These are phyloP conservation scores for Plenodomus biglobosus DNA, from an alignment of 2,329 filamentous ascomycete genomes.

Conservation along the genomic window DNA sequence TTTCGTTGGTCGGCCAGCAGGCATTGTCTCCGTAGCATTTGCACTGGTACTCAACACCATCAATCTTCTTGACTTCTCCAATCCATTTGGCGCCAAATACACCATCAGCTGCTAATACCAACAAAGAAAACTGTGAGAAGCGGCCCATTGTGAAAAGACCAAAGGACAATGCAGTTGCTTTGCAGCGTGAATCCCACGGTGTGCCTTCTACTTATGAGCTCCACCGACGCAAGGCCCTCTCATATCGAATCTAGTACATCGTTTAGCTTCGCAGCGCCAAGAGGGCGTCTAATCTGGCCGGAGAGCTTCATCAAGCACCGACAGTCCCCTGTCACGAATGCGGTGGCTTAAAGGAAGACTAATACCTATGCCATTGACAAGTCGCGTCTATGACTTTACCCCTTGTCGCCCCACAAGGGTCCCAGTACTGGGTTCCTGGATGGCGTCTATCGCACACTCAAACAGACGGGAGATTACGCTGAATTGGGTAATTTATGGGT, in stretches of 20 bases:
- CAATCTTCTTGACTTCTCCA: conserved; percentile 32
- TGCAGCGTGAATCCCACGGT: not conserved
- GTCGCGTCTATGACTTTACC: not conserved
- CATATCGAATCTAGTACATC: not conserved
- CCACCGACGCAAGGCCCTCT: not conserved
- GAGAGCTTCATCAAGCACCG: not conserved
- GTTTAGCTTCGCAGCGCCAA: not conserved
- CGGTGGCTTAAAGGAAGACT: not conserved
- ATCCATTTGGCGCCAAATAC: conserved; percentile 28
- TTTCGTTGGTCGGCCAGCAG: conserved; percentile 33
- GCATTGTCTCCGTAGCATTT: conserved; percentile 42
- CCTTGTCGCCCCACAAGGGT: not conserved
- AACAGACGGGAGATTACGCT: not conserved
- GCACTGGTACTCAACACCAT: conserved; percentile 32
- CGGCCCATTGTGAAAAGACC: conserved; percentile 26
- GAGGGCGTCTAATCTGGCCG: not conserved
- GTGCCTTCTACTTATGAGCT: conserved; percentile 9
- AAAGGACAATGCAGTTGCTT: not conserved
- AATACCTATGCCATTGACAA: not conserved
- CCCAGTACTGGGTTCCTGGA: not conserved
- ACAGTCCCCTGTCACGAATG: not conserved
- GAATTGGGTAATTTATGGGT: not conserved
- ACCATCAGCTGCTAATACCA: conserved; percentile 21
- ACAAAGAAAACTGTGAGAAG: conserved; percentile 18
- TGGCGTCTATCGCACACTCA: conserved; percentile 1